Evolutionary conservation across 441 rosid species (phyloP), one percentile per base, ranked within the genome.

Genomic region (Francoa sonchifolia): DNA sequence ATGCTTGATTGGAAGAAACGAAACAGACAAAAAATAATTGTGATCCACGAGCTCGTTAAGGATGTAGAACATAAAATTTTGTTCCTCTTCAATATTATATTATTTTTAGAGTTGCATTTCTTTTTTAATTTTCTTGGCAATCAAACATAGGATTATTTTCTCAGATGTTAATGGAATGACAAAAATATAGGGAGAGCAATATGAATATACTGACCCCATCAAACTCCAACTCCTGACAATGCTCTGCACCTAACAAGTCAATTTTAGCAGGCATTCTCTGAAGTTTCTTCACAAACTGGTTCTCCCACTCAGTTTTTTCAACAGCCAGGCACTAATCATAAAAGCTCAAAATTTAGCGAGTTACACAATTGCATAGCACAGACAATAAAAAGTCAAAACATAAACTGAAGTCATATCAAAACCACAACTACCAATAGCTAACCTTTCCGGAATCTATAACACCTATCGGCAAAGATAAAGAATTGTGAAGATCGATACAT

Each of bases 391-490:
- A 33, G 33, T 37, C 35, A 33, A 46, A 29, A 8, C 21, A 39
- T 17, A 19, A 9, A 14, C 10, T 8, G 35, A 0, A 12, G 21
- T 22, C 15, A n/a, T 26, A 44, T 33, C 12, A 46, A 25, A 25
- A 41, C 37, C 20, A 30, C 27, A 29, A 11, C 1, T 32, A 20
- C 6, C 25, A 48, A 55, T 3, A 1, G 42, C 34, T 23, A 50
- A 85, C 95, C 89, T 76, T 71, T 67, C 57, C 71, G 37, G 62
- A 62, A 58, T 85, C 89, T 19, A 85, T 65, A 13, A 79, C 53
- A 37, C 67, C 57, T 39, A 81, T 54, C 2, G 89, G 87, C 26
- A 74, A 29, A n/a, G 87, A 76, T 28, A 59, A 30, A 11, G 96
- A 81, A 19, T 23, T 27, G 3, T 43, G 28, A 30, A 74, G 33